Conservation (phyloP, 176 grass and related monocot genomes). For the Oropetium thomaeum region DNA sequence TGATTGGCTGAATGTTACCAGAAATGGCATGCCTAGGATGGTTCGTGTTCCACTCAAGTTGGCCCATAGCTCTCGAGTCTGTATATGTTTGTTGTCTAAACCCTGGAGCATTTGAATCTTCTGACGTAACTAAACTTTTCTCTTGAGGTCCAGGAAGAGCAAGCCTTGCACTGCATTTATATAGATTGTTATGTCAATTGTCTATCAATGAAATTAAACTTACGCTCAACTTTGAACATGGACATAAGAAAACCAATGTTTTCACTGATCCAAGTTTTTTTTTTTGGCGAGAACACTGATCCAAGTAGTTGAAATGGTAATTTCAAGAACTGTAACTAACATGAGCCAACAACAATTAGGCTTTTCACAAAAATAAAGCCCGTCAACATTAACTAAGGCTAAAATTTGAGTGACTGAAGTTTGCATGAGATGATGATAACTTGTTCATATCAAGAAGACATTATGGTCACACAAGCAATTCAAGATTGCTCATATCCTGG, state of each 20-base stretch:
- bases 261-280: constrained; percentile 1
- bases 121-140: constrained; percentile 38
- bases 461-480: neutral
- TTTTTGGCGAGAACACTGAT: too few species aligned
- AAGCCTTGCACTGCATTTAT: constrained; percentile 70
- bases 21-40: constrained; percentile 24
- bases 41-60: constrained; percentile 37
- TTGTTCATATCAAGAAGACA: neutral
- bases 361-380: neutral
- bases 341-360: neutral
- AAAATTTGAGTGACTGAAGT: neutral
- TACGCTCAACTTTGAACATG: neutral
- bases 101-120: constrained; percentile 18
- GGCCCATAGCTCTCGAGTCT: constrained; percentile 17
- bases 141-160: constrained; percentile 72
- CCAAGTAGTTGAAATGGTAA: constrained; percentile 2
- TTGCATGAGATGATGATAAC: neutral
- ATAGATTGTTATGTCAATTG: constrained; percentile 28
- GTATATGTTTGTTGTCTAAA: constrained; percentile 11
- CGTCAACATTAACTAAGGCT: neutral
- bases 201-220: neutral
- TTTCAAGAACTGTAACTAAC: constrained; percentile 17
- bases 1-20: constrained; percentile 54
- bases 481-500: neutral
- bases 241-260: constrained; percentile 1